Evolutionary conservation across 331 rosid genomes (phyloP), one percentile per base, ranked within the genome.

Genomic region (Acacia pycnantha): DNA sequence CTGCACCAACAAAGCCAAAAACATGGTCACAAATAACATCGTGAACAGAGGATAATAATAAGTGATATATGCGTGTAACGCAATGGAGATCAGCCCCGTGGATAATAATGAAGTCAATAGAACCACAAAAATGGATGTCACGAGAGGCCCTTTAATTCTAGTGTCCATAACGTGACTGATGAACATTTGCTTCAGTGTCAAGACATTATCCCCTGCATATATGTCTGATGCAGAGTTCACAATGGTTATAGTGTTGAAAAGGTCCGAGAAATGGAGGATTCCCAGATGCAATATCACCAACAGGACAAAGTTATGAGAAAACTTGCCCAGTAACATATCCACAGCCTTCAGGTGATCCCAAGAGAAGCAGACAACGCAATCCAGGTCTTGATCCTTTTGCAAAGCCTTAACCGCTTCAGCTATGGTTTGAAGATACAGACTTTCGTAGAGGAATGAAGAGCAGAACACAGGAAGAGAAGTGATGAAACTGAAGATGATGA

Each of bases 181-280:
- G 41, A 83, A 16, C 89, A 78, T 81, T 27, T 74, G 86, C 66
- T 74, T 83, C 4, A 85, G 83, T 46, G 74, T 74, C 73, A 74
- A 24, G 7, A 51, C 44, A 56, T 37, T 41, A 1, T 50, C 80
- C 72, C 74, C 89, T 44, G 61, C 53, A 11, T 83, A 75, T n/a
- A 81, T 83, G 56, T 56, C 58, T 1, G 89, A 85, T 13, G 85
- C 82, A 62, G 80, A 54, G 59, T 66, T 72, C 11, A 84, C 86
- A 22, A 72, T 73, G 35, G n/a, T 27, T 8, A 85, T 8, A 41
- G 67, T 54, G 5, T 59, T 69, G 64, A 22, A 21, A 73, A 85
- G 82, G 41, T 77, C 82, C 9, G 80, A 78, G 82, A 88, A 82
- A 81, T 81, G 82, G 56, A 83, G 76, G 33, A 84, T 84, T 26